phyloP scores from a whole-genome alignment of 495 filamentous ascomycete species.

The Penicillium robsamsonii region DNA sequence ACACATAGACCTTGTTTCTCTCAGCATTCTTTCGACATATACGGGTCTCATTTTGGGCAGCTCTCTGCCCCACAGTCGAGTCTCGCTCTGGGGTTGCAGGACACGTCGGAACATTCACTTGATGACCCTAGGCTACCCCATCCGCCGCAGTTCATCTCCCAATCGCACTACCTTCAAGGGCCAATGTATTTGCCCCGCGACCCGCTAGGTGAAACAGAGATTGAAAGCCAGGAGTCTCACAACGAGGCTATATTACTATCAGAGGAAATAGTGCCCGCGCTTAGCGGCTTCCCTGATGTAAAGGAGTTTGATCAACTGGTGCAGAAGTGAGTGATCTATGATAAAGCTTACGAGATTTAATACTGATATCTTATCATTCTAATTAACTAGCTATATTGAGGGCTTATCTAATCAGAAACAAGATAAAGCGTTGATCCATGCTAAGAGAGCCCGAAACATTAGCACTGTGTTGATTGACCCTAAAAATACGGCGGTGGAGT shows the following conservation, averaged over 20 bases:
- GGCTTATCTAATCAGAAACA: constrained; percentile 56
- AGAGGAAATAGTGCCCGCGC: constrained; percentile 41
- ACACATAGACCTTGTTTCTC: constrained; percentile 34
- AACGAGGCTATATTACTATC: constrained; percentile 45
- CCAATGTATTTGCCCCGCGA: constrained; percentile 40
- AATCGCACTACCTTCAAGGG: constrained; percentile 36
- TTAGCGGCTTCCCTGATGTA: constrained; percentile 54
- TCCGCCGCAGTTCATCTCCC: constrained; percentile 35
- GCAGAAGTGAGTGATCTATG: constrained; percentile 42
- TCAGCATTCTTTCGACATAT: constrained; percentile 38
- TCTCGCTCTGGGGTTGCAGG: constrained; percentile 29
- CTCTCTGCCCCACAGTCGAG: constrained; percentile 35
- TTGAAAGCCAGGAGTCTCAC: constrained; percentile 46
- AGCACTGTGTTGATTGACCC: constrained; percentile 52
- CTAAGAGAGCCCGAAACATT: constrained; percentile 54
- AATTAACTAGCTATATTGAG: constrained; percentile 49
- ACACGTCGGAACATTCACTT: constrained; percentile 33
- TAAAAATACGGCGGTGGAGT: constrained; percentile 57
- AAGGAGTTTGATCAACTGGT: constrained; percentile 54
- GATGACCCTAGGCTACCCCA: constrained; percentile 36
- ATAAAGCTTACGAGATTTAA: background rate
- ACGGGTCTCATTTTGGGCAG: constrained; percentile 34
- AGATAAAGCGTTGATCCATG: constrained; percentile 58
- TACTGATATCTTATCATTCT: background rate
- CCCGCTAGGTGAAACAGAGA: constrained; percentile 37